Base-by-base conservation (phyloP, 1,139 yeast species). In the Debaryomyces nepalensis region DNA sequence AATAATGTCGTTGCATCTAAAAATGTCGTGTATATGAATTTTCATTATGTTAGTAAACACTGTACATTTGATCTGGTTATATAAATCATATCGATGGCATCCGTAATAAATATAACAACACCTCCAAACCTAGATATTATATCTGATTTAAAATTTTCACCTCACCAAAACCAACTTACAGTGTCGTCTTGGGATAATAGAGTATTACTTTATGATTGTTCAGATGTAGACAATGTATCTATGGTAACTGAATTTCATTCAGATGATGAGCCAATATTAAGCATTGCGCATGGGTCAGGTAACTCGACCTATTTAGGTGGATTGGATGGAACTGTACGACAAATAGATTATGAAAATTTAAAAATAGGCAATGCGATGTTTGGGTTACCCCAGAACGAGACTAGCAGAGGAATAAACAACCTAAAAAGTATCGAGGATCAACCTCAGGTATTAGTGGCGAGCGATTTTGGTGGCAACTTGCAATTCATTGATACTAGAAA, bases 391-490 rank as follows among this genome's bases (percentile, higher is more conserved):
- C 29, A 32, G 18, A 54, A 52, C 4, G 53, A 48, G 20, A 49
- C 54, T 11, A 49, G 55, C 26, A 43, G 47, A 21, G 75, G 75
- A 0, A 55, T 70, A 30, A 68, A 64, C 47, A 60, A 63, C 44
- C 46, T 68, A 42, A 44, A 56, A 4, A 42, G 39, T 4, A 40
- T 70, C 51, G 47, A 51, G 54, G 48, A 53, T 53, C 49, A 57
- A 50, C 51, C 63, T 18, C 55, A 64, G 37, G 48, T 67, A 7
- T 49, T 79, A 4, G 61, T 77, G 1, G 70, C 82, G 2, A 82
- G 84, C 1, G 72, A 85, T 0, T 81, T 84, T 75, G 82, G 77
- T 50, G 77, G 76, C 20, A 50, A 67, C 0, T 43, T 84, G 8
- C 75, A 70, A 39, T 59, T 69, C 27, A 45, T 69, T 7, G 75